phyloP scores from a whole-genome alignment of 106 monocot species.

The Allium fistulosum region DNA sequence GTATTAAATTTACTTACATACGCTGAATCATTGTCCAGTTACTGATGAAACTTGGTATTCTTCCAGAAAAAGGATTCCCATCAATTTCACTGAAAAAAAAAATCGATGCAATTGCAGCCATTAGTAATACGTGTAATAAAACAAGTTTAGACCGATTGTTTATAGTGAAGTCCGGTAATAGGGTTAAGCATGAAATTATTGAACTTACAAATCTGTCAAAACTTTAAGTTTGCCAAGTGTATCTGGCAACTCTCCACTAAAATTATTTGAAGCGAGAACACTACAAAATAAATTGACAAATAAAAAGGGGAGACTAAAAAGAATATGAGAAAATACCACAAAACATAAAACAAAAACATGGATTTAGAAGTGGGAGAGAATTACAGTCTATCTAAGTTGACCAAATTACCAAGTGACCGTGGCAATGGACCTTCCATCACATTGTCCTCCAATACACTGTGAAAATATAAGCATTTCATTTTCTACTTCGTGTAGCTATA shows the following conservation, averaged over 20 bases:
- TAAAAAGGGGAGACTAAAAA: too few species aligned
- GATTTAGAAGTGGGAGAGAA: neutral
- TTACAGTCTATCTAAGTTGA: conserved; percentile 23
- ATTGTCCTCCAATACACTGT: conserved; percentile 26
- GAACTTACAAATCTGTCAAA: conserved; percentile 32
- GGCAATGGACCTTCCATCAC: conserved; percentile 24
- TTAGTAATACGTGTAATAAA: too few species aligned
- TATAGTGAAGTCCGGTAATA: neutral
- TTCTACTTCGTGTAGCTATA: too few species aligned
- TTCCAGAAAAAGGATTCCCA: conserved; percentile 45
- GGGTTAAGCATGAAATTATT: neutral
- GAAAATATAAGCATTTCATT: neutral
- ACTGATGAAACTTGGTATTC: conserved; percentile 45
- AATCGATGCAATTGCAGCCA: neutral
- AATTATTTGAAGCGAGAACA: conserved; percentile 18
- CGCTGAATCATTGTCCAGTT: conserved; percentile 41
- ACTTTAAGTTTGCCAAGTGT: conserved; percentile 30
- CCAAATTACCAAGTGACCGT: conserved; percentile 19
- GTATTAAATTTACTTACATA: conserved; percentile 23
- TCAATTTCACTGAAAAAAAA: conserved; percentile 40
- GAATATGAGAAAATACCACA: neutral
- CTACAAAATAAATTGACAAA: conserved; percentile 9
- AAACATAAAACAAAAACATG: neutral
- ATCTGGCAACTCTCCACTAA: conserved; percentile 35
- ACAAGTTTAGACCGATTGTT: neutral